Base-by-base conservation (phyloP, 441 rosid species). In the Gossypium davidsonii region DNA sequence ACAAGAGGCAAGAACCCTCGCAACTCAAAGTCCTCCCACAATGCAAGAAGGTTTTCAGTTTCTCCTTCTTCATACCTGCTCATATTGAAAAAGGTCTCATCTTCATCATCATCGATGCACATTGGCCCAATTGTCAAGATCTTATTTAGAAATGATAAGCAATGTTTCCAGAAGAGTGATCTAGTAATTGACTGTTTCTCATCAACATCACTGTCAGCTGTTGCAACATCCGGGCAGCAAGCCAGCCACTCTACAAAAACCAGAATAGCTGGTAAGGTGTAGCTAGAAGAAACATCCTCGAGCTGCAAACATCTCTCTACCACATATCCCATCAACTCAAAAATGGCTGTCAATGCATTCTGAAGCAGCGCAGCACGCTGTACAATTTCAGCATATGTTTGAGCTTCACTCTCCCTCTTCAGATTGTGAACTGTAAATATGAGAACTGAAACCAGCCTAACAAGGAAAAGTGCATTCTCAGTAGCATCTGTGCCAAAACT, bases 191-290 rank as follows among this genome's bases (percentile, higher is more conserved):
- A 77, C 80, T 88, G 97, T 68, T 79, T 88, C 82, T 90, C 94
- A 79, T 91, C 97, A 59, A 77, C 71, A 74, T 90, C 94, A 72
- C 82, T 82, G 59, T 85, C 91, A 9, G 76, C 61, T 2, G 83
- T 34, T 53, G 92, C 91, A 75, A 89, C 68, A 71, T 91, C 99
- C 37, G 97, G 92, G 78, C 70, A 89, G 77, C 93, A 92, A 48
- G 98, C 97, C 85, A 92, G 74, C 98, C 99, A 95, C 78, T 95
- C 99, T 66, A 92, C 79, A 78, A 91, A 91, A 62, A 95, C 93
- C 52, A 95, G 78, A 73, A 91, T 80, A 37, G 97, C 92, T 62
- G 99, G 94, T 70, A 94, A 75, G 42, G 90, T 85, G 65, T 80
- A 90, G 86, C 96, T 95, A 20, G 90, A 81, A 46, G 90, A 87